Evolutionary conservation across 768 basidiomycete genomes (phyloP), one percentile per base, ranked within the genome.

Genomic region (Paxillus ammoniavirescens): DNA sequence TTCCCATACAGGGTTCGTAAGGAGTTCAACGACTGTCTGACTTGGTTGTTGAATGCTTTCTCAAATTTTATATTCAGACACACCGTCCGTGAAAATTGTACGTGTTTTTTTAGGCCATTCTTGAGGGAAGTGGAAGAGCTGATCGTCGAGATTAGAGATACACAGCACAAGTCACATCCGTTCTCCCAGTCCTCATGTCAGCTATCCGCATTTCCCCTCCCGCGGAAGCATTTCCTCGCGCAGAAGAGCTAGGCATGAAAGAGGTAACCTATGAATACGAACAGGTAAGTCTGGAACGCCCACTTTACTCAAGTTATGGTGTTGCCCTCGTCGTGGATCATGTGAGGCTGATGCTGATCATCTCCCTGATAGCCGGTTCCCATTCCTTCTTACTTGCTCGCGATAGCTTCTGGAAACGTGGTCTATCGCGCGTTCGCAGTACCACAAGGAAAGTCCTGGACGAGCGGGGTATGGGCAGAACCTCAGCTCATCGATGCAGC

Each of bases 341-440:
- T 13, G 33, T 17, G 7, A 13, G 10, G 18, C 17, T 40, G 38
- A 35, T 35, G 35, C n/a, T 35, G 35, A 14, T 14, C 38, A 23
- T 26, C 18, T 17, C 40, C 12, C 21, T 49, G 58, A 8, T 62
- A 97, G 90, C 87, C 89, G 5, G 78, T 92, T 12, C 82, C 89
- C 7, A 93, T 97, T 52, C 91, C 95, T 1, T 84, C 87, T 0
- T 97, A 98, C 67, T 75, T 98, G 28, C 80, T 97, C 54, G 95
- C 95, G 6, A 87, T 98, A 49, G 94, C 94, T 0, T 79, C 82
- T 0, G 94, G 93, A 6, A 87, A 95, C 63, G 76, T 96, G 2
- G 78, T 78, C 26, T 94, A 93, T 69, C 81, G 77, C 2, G 61
- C 81, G 0, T 91, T 93, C 67, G 72, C 80, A 9, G 70, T 74